Conservation (phyloP, 495 filamentous ascomycete genomes). For the Penicillium ochrochloron region DNA sequence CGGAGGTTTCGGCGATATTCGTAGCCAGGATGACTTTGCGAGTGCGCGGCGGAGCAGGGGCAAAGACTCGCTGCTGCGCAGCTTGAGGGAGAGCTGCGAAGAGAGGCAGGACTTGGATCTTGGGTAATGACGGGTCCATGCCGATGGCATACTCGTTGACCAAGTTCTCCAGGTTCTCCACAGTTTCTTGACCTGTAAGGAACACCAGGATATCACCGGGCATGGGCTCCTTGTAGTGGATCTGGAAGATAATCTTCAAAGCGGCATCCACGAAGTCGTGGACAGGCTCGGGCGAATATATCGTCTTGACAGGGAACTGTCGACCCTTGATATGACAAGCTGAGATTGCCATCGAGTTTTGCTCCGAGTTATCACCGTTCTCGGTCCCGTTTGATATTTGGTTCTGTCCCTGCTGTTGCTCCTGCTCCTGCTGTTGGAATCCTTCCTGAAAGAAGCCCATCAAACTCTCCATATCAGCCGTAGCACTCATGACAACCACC, state of each 20-base stretch:
- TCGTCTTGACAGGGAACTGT: slow-evolving; percentile 81
- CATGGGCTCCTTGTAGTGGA: slow-evolving; percentile 84
- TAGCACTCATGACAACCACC: slow-evolving; percentile 96
- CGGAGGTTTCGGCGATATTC: slow-evolving; percentile 97
- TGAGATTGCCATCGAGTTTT: slow-evolving; percentile 40
- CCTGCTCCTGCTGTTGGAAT: slow-evolving; percentile 23
- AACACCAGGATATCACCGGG: slow-evolving; percentile 95
- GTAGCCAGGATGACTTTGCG: slow-evolving; percentile 92
- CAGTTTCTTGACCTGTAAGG: slow-evolving; percentile 90
- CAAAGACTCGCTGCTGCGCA: slow-evolving; percentile 85
- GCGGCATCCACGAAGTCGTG: slow-evolving; percentile 83
- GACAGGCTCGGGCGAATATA: slow-evolving; percentile 76
- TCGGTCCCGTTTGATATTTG: slow-evolving; percentile 13
- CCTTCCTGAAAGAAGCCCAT: slow-evolving; percentile 71
- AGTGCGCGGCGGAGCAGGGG: slow-evolving; percentile 71
- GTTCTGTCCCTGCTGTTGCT: slow-evolving; percentile 24
- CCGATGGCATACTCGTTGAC: slow-evolving; percentile 77
- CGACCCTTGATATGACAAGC: slow-evolving; percentile 83
- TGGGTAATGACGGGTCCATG: slow-evolving; percentile 75
- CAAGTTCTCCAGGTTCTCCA: slow-evolving; percentile 78
- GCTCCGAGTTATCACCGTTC: slow-evolving; percentile 15
- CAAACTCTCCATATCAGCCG: slow-evolving; percentile 81
- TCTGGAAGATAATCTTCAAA: slow-evolving; percentile 83
- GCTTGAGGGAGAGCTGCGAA: slow-evolving; percentile 75
- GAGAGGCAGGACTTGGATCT: slow-evolving; percentile 69